These are phyloP conservation scores for Kuraishia cidri DNA, from an alignment of 805 yeast species.

Conservation along the genomic window DNA sequence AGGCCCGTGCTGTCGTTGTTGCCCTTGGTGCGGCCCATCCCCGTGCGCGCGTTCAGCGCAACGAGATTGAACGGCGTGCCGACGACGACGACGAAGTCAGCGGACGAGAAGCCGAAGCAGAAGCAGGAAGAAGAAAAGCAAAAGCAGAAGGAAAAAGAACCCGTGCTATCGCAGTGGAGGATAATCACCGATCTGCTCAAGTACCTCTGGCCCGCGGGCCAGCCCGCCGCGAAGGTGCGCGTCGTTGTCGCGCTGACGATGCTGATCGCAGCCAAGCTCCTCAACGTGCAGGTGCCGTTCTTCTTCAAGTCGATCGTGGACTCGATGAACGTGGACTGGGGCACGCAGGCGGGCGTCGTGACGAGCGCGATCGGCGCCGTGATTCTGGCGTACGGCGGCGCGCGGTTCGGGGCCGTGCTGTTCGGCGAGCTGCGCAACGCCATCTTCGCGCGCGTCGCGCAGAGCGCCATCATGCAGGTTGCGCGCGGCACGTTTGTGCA, in stretches of 20 bases:
- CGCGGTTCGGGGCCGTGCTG: slow-evolving; percentile 88
- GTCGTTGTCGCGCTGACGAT: slow-evolving; percentile 70
- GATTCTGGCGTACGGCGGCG: slow-evolving; percentile 84
- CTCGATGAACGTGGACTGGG: slow-evolving; percentile 89
- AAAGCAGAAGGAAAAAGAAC: too few species aligned
- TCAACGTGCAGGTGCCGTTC: slow-evolving; percentile 95
- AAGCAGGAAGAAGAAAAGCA: too few species aligned
- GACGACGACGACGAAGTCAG: too few species aligned
- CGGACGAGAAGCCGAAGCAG: too few species aligned
- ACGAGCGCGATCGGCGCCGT: slow-evolving; percentile 57
- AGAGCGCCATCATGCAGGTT: slow-evolving; percentile 83
- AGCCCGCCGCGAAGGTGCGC: slow-evolving; percentile 56
- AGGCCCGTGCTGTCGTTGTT: too few species aligned
- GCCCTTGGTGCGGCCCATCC: too few species aligned
- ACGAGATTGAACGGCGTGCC: too few species aligned
- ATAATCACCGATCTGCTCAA: slow-evolving; percentile 57
- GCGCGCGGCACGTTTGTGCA: slow-evolving; percentile 85
- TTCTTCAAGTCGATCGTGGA: slow-evolving; percentile 86
- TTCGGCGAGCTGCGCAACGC: slow-evolving; percentile 96
- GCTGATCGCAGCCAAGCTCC: slow-evolving; percentile 69
- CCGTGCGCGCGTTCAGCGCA: too few species aligned
- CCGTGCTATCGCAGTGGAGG: slow-evolving; percentile 28
- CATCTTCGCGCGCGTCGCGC: slow-evolving; percentile 91
- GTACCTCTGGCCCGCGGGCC: slow-evolving; percentile 78
- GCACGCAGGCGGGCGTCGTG: slow-evolving; percentile 46